These are phyloP conservation scores for Chenopodium quinoa DNA, from an alignment of 148 eudicot genomes.

Conservation along the genomic window DNA sequence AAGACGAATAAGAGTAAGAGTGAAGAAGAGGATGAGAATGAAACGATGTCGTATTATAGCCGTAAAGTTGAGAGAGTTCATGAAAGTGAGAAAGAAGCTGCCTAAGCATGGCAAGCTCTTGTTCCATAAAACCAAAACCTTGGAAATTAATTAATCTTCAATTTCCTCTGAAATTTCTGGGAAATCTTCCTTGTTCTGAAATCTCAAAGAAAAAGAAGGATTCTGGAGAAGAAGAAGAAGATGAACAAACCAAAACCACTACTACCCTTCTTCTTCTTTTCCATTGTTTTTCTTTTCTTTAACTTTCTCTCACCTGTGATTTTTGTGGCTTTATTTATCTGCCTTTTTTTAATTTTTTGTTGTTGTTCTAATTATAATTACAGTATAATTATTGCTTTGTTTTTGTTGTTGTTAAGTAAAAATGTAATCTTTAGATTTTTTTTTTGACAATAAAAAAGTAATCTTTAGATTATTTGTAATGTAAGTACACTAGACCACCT, in stretches of 20 bases:
- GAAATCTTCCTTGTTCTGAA: background rate
- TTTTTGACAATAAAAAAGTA: too few relatives aligned
- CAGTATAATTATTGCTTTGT: background rate
- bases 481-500: too few relatives aligned
- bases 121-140: slow-evolving; percentile 35
- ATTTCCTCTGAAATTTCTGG: too few relatives aligned
- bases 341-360: background rate
- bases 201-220: background rate
- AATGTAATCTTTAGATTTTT: too few relatives aligned
- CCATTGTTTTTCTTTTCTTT: slow-evolving; percentile 15
- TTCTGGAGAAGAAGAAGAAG: slow-evolving; percentile 7
- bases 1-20: slow-evolving; percentile 18
- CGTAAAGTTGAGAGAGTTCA: slow-evolving; percentile 50
- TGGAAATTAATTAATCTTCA: too few relatives aligned
- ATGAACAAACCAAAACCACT: too few relatives aligned
- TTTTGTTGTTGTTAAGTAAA: background rate
- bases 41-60: slow-evolving; percentile 27
- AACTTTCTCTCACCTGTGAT: background rate
- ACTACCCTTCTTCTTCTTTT: slow-evolving; percentile 7
- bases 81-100: slow-evolving; percentile 68
- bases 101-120: slow-evolving; percentile 53
- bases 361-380: background rate
- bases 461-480: too few relatives aligned
- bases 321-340: slow-evolving; percentile 11
- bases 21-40: slow-evolving; percentile 17